Conservation (phyloP, 2,329 filamentous ascomycete species). For the Graphilbum fragrans region DNA sequence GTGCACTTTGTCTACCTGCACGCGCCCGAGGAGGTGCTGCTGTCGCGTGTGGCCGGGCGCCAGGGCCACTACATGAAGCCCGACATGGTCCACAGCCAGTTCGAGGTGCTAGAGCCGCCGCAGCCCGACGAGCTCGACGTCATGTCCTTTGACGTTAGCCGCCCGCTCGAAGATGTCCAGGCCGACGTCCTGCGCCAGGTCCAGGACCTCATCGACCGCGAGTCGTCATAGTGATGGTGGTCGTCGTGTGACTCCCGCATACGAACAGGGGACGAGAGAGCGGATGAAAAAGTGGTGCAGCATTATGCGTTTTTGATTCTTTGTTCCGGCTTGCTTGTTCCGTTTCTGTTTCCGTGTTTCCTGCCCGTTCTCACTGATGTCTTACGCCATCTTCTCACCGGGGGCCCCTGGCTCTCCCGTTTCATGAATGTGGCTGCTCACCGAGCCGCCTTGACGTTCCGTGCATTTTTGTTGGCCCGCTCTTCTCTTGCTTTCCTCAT, state of each 20-base stretch:
- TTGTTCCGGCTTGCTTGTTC: neutral
- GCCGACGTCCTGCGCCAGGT: constrained; percentile 45
- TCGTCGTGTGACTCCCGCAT: too few relatives aligned
- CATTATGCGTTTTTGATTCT: too few relatives aligned
- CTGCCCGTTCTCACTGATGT: neutral
- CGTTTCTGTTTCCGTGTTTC: neutral
- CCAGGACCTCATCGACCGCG: neutral
- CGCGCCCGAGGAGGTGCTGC: constrained; percentile 61
- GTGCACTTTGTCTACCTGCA: constrained; percentile 91
- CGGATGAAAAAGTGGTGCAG: too few relatives aligned
- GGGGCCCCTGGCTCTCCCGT: too few relatives aligned
- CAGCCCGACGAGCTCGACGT: constrained; percentile 58
- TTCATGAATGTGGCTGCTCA: too few relatives aligned
- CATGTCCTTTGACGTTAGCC: constrained; percentile 57
- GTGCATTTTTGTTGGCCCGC: too few relatives aligned
- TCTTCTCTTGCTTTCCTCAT: too few relatives aligned
- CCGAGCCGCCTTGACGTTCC: too few relatives aligned
- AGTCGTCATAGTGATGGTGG: too few relatives aligned
- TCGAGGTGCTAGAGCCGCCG: constrained; percentile 77
- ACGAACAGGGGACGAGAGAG: too few relatives aligned
- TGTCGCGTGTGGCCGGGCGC: constrained; percentile 62
- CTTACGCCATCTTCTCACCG: neutral
- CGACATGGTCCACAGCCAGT: constrained; percentile 88
- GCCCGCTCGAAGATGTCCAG: constrained; percentile 46
- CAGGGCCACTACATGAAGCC: constrained; percentile 92